Evolutionary conservation across 352 stramenopile genomes (phyloP).

Genomic region (Pelagophyceae sp.): DNA sequence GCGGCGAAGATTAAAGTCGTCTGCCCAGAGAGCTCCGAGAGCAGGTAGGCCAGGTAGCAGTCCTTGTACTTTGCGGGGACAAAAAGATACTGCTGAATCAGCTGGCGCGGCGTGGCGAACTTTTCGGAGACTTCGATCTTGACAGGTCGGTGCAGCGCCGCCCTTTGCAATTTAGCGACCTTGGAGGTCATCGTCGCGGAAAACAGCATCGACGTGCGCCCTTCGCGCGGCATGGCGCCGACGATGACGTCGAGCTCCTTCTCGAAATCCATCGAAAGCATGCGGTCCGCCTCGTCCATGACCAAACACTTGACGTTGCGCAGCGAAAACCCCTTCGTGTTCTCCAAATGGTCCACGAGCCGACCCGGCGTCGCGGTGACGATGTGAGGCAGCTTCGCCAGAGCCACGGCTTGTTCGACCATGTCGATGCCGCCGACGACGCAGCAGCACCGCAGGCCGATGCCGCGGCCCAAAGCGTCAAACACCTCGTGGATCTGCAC

Average conservation of each 20-base stretch:
- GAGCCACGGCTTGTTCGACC: constrained; percentile 88
- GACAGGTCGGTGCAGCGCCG: constrained; percentile 87
- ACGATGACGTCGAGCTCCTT: constrained; percentile 98
- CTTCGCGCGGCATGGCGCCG: constrained; percentile 75
- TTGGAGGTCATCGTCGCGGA: constrained; percentile 98
- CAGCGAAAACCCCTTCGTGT: constrained; percentile 88
- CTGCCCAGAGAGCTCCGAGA: constrained; percentile 94
- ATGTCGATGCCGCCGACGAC: constrained; percentile 93
- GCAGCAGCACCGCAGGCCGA: constrained; percentile 78
- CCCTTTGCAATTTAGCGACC: constrained; percentile 93
- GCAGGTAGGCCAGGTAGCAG: constrained; percentile 93
- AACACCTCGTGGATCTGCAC: constrained; percentile 92
- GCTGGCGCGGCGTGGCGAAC: constrained; percentile 91
- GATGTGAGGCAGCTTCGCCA: constrained; percentile 90
- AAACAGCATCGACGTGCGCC: constrained; percentile 95
- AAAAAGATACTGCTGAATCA: constrained; percentile 97
- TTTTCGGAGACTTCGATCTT: constrained; percentile 94
- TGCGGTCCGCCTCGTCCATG: constrained; percentile 85
- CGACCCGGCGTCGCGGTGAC: constrained; percentile 84
- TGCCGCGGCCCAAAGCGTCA: constrained; percentile 72
- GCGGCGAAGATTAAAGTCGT: constrained; percentile 94
- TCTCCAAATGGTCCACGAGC: constrained; percentile 86
- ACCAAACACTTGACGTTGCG: constrained; percentile 77
- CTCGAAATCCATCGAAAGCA: constrained; percentile 94
- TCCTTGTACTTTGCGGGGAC: constrained; percentile 99